Percentiles rank a stretch among this genome's conserved stretches.
phyloP scores from a whole-genome alignment of 129 eudicot species.

The Lactuca sativa region DNA sequence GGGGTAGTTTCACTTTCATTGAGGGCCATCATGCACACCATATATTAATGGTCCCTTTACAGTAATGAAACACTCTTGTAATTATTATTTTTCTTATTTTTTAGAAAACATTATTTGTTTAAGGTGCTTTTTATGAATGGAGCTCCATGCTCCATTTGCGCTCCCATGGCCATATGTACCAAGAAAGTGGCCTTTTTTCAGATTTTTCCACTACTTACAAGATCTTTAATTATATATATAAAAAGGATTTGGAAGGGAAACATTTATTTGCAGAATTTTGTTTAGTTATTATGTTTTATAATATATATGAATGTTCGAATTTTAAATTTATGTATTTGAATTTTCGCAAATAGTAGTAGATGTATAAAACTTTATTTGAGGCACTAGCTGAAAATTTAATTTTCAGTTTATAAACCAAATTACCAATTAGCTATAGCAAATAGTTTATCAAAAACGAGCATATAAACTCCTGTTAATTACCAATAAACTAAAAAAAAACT shows the following conservation, averaged over 20 bases:
- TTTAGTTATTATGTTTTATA: neutral
- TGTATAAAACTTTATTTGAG: too few relatives aligned
- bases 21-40: constrained; percentile 45
- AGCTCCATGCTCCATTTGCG: constrained; percentile 29
- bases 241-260: neutral
- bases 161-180: constrained; percentile 30
- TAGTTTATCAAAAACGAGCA: too few relatives aligned
- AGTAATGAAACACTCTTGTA: constrained; percentile 31
- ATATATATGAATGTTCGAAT: too few relatives aligned
- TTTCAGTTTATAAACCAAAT: too few relatives aligned
- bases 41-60: constrained; percentile 35
- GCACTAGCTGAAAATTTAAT: too few relatives aligned
- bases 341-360: too few relatives aligned
- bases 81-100: constrained; percentile 15
- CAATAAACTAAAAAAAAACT: too few relatives aligned
- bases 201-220: constrained; percentile 29
- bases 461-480: too few relatives aligned
- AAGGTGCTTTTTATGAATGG: constrained; percentile 32
- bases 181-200: constrained; percentile 18
- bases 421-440: too few relatives aligned
- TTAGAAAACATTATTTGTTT: constrained; percentile 2
- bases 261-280: too few relatives aligned
- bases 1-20: constrained; percentile 35
- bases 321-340: neutral
- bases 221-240: constrained; percentile 18